Conservation (phyloP, 2,329 filamentous ascomycete genomes). For the Alternaria triticimaculans region DNA sequence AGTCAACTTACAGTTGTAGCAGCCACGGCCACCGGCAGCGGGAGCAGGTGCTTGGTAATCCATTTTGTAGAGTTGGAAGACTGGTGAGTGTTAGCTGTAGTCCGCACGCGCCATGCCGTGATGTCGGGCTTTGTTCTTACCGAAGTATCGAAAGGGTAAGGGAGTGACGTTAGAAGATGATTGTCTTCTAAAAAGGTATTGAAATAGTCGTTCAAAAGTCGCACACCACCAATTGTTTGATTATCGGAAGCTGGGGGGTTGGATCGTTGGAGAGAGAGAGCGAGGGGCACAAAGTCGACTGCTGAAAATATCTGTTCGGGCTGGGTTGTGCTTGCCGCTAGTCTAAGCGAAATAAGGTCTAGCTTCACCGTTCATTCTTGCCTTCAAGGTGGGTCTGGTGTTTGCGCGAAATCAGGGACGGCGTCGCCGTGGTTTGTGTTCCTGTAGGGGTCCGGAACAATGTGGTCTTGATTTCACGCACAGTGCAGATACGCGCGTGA, state of each 20-base stretch:
- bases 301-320: slow-evolving; percentile 18
- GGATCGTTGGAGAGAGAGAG: slow-evolving; percentile 14
- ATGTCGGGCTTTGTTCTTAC: slow-evolving; percentile 25
- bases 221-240: slow-evolving; percentile 24
- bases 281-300: slow-evolving; percentile 17
- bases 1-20: slow-evolving; percentile 51
- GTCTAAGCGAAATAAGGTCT: slow-evolving; percentile 18
- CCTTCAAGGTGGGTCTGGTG: slow-evolving; percentile 9
- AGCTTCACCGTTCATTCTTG: slow-evolving; percentile 12
- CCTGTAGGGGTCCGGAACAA: background rate
- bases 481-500: slow-evolving; percentile 1
- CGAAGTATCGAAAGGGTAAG: slow-evolving; percentile 25
- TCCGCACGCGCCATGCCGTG: slow-evolving; percentile 12
- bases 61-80: slow-evolving; percentile 36
- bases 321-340: slow-evolving; percentile 20
- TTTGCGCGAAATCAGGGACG: slow-evolving; percentile 7
- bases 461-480: background rate
- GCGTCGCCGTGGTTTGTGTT: background rate
- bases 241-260: slow-evolving; percentile 15
- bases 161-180: slow-evolving; percentile 27
- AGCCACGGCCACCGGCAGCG: slow-evolving; percentile 48
- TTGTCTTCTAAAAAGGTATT: slow-evolving; percentile 13
- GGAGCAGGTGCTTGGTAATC: slow-evolving; percentile 46
- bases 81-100: slow-evolving; percentile 30
- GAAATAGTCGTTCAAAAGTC: slow-evolving; percentile 13